Base-by-base conservation (phyloP, 2,329 filamentous ascomycete genomes). In the Nemania sp. region DNA sequence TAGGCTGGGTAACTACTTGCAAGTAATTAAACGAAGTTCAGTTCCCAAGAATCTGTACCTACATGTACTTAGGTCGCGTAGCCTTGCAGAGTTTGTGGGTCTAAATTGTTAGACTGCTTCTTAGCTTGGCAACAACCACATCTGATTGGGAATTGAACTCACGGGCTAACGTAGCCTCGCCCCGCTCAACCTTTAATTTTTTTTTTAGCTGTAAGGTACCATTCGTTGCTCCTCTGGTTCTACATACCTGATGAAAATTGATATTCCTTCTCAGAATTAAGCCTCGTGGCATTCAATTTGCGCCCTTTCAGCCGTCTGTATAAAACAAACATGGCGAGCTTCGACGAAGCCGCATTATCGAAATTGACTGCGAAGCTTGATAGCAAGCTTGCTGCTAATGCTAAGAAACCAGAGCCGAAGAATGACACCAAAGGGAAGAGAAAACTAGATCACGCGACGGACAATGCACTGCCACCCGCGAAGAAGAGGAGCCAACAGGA, bases 301-400 rank as follows among this genome's bases (percentile, higher is more conserved):
- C 35, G 13, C 25, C 40, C 7, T 37, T 25, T 47, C 37, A 12
- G 42, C 29, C n/a, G 42, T 25, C 25, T 18, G 1, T 15, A 40
- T 35, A 45, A 25, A 2, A 34, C 29, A 5, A 59, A 34, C 47
- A 70, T 78, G 64, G 73, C 76, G 29, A 67, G 69, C 32, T 82
- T 87, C 61, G 78, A 85, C 64, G 78, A 83, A 61, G 74, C 77
- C 39, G 76, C 82, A 5, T 73, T 88, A 58, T 77, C 78, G 7
- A 77, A 81, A 60, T 72, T 87, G 68, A 87, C 84, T 5, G 78
- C 80, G 35, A 82, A 80, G 70, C 84, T 88, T 63, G 83, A 87
- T 67, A 77, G 81, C 66, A 79, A 78, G 56, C 76, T 88, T 64
- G 71, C 75, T 39, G 70, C 75, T 39, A 70, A 74, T 47, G 67